These are phyloP conservation scores for Geranium brycei DNA, from an alignment of 345 rosid genomes.

Conservation along the genomic window DNA sequence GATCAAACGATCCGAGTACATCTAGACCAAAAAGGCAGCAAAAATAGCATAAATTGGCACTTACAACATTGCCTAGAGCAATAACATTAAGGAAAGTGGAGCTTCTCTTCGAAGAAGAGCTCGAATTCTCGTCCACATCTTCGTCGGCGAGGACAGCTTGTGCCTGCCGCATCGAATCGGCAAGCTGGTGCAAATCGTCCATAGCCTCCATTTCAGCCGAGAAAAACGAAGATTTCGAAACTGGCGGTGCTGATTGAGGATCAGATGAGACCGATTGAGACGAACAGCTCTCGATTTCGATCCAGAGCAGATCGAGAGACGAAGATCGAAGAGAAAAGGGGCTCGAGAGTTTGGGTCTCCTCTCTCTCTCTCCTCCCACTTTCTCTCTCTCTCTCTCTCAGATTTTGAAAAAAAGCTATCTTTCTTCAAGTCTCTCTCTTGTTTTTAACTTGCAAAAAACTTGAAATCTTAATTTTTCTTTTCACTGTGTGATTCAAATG, in stretches of 20 bases:
- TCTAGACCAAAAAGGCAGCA: slow-evolving; percentile 8
- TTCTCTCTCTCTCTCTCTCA: neutral
- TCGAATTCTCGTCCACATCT: slow-evolving; percentile 67
- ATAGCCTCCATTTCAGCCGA: slow-evolving; percentile 59
- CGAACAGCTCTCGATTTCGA: neutral
- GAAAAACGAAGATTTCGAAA: neutral
- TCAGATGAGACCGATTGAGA: neutral
- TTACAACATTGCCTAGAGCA: slow-evolving; percentile 82
- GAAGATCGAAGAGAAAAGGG: neutral
- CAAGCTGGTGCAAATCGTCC: slow-evolving; percentile 65
- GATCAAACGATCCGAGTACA: slow-evolving; percentile 15
- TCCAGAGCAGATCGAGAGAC: neutral
- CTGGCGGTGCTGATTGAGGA: neutral
- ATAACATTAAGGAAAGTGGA: slow-evolving; percentile 79
- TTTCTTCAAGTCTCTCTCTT: no score
- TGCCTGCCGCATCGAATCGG: slow-evolving; percentile 82
- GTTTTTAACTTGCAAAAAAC: no score
- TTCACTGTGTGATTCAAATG: neutral
- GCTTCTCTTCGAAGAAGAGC: slow-evolving; percentile 35
- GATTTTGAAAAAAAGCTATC: no score
- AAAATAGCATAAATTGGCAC: slow-evolving; percentile 18
- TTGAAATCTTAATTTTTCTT: neutral
- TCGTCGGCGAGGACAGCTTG: slow-evolving; percentile 73
- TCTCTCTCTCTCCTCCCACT: neutral
- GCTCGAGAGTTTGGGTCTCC: neutral